Percentiles rank a stretch among this genome's conserved stretches.
These are phyloP conservation scores for Spathaspora hagerdaliae DNA, from an alignment of 805 yeast genomes.

Conservation along the genomic window DNA sequence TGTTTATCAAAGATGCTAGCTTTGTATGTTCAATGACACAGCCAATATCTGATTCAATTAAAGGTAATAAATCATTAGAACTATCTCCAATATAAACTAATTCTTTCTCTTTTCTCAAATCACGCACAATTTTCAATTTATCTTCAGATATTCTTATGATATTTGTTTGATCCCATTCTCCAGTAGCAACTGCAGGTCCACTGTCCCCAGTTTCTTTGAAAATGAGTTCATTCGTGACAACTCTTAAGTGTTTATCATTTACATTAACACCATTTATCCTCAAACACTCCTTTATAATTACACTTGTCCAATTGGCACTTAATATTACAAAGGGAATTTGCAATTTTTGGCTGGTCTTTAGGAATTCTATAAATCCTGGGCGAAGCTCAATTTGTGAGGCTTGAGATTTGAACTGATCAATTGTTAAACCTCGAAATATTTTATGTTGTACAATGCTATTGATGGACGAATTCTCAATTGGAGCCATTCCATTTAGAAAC, in stretches of 20 bases:
- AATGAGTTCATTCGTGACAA: slow-evolving; percentile 51
- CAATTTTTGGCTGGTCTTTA: slow-evolving; percentile 13
- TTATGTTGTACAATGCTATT: slow-evolving; percentile 31
- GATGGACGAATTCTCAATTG: slow-evolving; percentile 49
- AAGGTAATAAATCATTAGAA: slow-evolving; percentile 51
- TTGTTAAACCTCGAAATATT: slow-evolving; percentile 41
- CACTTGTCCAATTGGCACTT: slow-evolving; percentile 62
- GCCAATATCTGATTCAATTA: slow-evolving; percentile 45
- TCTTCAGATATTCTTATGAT: slow-evolving; percentile 52
- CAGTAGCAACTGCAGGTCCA: slow-evolving; percentile 18
- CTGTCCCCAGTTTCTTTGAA: slow-evolving; percentile 18
- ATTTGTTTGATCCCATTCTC: slow-evolving; percentile 17
- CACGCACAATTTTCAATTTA: slow-evolving; percentile 29
- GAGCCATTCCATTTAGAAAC: slow-evolving; percentile 43
- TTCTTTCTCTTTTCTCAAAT: slow-evolving; percentile 10
- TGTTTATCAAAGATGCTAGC: slow-evolving; percentile 17
- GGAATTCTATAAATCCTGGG: slow-evolving; percentile 36
- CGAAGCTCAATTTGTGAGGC: slow-evolving; percentile 35
- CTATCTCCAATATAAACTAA: slow-evolving; percentile 60
- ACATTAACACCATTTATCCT: slow-evolving; percentile 13
- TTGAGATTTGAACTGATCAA: slow-evolving; percentile 25
- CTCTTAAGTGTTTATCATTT: slow-evolving; percentile 15
- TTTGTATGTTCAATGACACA: slow-evolving; percentile 38
- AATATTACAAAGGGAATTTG: slow-evolving; percentile 40
- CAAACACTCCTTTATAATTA: slow-evolving; percentile 38